Base-by-base conservation (phyloP, 176 grass and related monocot genomes). In the Avena eriantha region DNA sequence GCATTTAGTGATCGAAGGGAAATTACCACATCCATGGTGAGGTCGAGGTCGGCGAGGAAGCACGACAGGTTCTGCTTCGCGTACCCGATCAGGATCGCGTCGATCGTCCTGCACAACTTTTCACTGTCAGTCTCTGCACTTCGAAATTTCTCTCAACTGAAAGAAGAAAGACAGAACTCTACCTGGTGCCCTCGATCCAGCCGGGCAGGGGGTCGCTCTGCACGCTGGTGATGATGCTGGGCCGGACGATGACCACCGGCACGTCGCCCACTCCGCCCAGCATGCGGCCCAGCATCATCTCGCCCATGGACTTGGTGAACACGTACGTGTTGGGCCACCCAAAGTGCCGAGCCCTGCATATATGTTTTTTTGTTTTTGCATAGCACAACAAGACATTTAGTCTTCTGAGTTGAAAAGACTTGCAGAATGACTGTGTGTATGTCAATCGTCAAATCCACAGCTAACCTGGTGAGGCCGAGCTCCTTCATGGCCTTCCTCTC, bases 261-360 rank as follows among this genome's bases (percentile, higher is more conserved):
- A 90, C 19, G 6, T 84, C 72, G 34, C 66, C 91, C 11, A 80
- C 70, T 0, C 78, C 39, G 0, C 39, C 41, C 59, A 81, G 61
- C 77, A 79, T 73, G 57, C 65, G 47, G 47, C 23, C 88, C 69
- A 95, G 86, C 74, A 85, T 39, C 93, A 98, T 98, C 87, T 98
- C 95, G 16, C 91, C 93, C 81, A 98, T 80, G 65, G 95, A 93
- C 85, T 98, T 98, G 82, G 77, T 98, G 89, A 90, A 95, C n/a
- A 98, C 93, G 70, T 98, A 98, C 23, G 95, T 98, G 73, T 98
- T 98, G 51, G 95, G 91, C 95, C 95, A 98, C 3, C 95, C 95
- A 33, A 87, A 98, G 61, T 90, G 80, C 8, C 89, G 78, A 10
- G 95, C 95, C 83, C 95, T 41, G 39, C 39, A 41, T 8, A 1